phyloP scores from a whole-genome alignment of 306 rosid genomes.

The Sesbania bispinosa region DNA sequence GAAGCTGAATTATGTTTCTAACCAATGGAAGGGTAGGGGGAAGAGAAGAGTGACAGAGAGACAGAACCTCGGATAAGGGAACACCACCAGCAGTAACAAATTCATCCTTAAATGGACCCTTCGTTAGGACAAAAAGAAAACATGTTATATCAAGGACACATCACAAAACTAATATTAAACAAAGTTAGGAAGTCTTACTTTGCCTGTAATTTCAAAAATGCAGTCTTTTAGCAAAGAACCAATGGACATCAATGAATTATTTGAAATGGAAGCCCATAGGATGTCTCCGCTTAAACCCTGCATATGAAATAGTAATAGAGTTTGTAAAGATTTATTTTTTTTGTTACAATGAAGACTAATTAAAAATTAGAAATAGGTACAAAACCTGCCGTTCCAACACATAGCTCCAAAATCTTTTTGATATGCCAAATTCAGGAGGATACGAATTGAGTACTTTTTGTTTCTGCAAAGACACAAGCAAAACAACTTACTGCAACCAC shows the following conservation, averaged over 20 bases:
- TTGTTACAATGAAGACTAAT: background rate
- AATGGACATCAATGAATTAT: constrained; percentile 59
- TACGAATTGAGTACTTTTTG: constrained; percentile 69
- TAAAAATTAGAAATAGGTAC: background rate
- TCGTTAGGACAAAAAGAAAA: constrained; percentile 17
- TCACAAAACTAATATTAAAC: background rate
- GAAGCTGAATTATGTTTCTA: constrained; percentile 7
- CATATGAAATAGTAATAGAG: constrained; percentile 1
- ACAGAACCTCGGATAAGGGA: constrained; percentile 80
- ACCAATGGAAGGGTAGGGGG: background rate
- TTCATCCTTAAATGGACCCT: constrained; percentile 98
- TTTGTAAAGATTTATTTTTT: constrained; percentile 9
- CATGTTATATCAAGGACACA: background rate
- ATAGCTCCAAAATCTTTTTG: constrained; percentile 93
- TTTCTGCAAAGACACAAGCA: constrained; percentile 60
- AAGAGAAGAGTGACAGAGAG: constrained; percentile 20
- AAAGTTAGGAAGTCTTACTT: constrained; percentile 42
- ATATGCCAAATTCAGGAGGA: constrained; percentile 74
- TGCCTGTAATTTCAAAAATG: constrained; percentile 59
- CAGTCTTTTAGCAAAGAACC: constrained; percentile 74
- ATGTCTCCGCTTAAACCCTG: constrained; percentile 70
- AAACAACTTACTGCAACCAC: constrained; percentile 20
- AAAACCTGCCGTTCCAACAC: constrained; percentile 68
- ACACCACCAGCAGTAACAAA: constrained; percentile 97
- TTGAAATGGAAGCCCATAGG: constrained; percentile 86